Conservation (phyloP, 73 alveolate species). For the Durusdinium trenchii region DNA sequence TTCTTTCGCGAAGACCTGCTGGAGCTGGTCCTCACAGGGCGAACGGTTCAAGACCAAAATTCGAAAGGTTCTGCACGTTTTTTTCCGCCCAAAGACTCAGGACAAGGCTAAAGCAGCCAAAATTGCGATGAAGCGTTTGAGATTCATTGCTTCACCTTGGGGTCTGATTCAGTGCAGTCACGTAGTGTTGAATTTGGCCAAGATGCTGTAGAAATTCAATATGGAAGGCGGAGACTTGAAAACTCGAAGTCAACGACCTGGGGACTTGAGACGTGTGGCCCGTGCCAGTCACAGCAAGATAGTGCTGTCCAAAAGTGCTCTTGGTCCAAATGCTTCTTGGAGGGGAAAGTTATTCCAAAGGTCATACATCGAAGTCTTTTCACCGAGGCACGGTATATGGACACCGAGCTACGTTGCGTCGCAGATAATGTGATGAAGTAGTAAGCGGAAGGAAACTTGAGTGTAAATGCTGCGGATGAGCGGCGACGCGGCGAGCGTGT, state of each 20-base stretch:
- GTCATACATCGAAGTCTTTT: too few species aligned
- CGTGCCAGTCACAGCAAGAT: too few species aligned
- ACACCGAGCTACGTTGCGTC: slow-evolving; percentile 94
- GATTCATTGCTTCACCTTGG: slow-evolving; percentile 45
- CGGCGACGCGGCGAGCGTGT: background rate
- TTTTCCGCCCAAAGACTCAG: too few species aligned
- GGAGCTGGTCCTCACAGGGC: background rate
- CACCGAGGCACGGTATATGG: slow-evolving; percentile 61
- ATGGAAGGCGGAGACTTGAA: background rate
- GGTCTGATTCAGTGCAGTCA: background rate
- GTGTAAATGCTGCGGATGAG: slow-evolving; percentile 48
- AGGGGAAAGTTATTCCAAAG: too few species aligned
- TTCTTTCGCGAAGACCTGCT: background rate
- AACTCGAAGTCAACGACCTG: too few species aligned
- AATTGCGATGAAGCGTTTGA: background rate
- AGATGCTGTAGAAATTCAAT: background rate
- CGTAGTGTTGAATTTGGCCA: background rate
- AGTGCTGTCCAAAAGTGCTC: too few species aligned
- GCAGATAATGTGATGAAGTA: slow-evolving; percentile 60
- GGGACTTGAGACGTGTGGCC: too few species aligned
- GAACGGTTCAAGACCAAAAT: too few species aligned
- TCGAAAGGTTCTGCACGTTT: too few species aligned
- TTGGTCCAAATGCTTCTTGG: too few species aligned
- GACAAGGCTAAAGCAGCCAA: background rate
- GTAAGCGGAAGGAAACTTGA: slow-evolving; percentile 71